These are phyloP conservation scores for Nicotiana noctiflora DNA, from an alignment of 257 asterid species.

Conservation along the genomic window DNA sequence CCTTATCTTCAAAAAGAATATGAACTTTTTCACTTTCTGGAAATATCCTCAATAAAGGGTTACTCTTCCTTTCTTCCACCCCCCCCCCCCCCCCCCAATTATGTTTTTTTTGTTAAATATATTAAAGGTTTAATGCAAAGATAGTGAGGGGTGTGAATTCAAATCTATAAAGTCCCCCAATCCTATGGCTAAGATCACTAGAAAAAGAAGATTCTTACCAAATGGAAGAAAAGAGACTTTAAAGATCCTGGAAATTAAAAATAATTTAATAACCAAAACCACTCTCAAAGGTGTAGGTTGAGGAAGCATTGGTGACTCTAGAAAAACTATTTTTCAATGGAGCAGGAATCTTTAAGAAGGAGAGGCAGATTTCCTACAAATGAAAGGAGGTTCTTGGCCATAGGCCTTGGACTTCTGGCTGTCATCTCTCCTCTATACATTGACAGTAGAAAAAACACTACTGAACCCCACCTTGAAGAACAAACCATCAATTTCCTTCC, in stretches of 20 bases:
- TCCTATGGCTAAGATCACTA: not conserved
- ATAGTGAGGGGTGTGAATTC: not conserved
- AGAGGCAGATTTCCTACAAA: conserved; percentile 22
- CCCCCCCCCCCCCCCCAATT: no score
- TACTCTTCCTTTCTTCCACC: not conserved
- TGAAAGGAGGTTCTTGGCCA: conserved; percentile 40
- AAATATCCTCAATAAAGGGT: not conserved
- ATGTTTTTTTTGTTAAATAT: not conserved
- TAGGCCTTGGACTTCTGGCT: conserved; percentile 40
- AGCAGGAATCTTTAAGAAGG: conserved; percentile 25
- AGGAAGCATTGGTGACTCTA: not conserved
- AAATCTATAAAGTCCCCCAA: not conserved
- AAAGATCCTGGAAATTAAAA: not conserved
- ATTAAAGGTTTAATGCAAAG: not conserved
- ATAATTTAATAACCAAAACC: not conserved
- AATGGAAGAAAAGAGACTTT: not conserved
- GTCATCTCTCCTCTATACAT: conserved; percentile 48
- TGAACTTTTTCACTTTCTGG: conserved; percentile 4
- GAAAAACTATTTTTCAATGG: conserved; percentile 19
- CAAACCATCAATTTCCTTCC: conserved; percentile 25
- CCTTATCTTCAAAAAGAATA: conserved; percentile 9
- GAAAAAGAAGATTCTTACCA: not conserved
- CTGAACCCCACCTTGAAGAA: conserved; percentile 36
- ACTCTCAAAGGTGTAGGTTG: not conserved
- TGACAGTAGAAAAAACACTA: conserved; percentile 21